phyloP scores from a whole-genome alignment of 108 stramenopile genomes.

The Schizochytrium sp. region DNA sequence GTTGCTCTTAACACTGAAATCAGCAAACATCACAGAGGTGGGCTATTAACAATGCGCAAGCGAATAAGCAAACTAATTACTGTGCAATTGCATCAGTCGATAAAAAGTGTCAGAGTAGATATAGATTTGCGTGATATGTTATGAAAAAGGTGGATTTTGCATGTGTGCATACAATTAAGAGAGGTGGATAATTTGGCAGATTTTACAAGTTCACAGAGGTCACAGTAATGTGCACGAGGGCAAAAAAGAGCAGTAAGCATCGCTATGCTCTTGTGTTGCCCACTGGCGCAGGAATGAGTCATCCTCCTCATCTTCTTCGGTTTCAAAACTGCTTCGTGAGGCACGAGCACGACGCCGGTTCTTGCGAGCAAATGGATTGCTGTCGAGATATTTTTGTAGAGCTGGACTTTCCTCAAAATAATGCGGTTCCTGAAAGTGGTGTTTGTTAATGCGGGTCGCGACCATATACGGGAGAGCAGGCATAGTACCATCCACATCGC shows the following conservation, averaged over 20 bases:
- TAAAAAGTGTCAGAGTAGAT: too few species aligned
- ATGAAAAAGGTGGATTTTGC: too few species aligned
- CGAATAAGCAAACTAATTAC: too few species aligned
- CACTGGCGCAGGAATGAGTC: slow-evolving; percentile 44
- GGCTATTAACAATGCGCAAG: too few species aligned
- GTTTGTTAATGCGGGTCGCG: slow-evolving; percentile 22
- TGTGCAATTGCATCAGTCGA: too few species aligned
- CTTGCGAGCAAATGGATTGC: slow-evolving; percentile 34
- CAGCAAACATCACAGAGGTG: too few species aligned
- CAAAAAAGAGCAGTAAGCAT: slow-evolving; percentile 13
- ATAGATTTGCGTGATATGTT: too few species aligned
- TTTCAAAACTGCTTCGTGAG: background rate
- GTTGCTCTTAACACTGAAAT: too few species aligned
- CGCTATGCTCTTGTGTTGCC: slow-evolving; percentile 26
- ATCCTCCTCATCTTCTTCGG: slow-evolving; percentile 41
- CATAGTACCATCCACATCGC: slow-evolving; percentile 53
- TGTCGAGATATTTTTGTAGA: background rate
- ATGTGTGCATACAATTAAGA: too few species aligned
- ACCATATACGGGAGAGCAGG: slow-evolving; percentile 51
- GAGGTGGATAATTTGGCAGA: too few species aligned
- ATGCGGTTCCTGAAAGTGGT: slow-evolving; percentile 19
- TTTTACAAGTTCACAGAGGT: background rate
- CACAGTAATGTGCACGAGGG: slow-evolving; percentile 45
- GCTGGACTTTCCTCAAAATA: slow-evolving; percentile 46
- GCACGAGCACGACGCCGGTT: background rate